Evolutionary conservation across 768 basidiomycete genomes (phyloP).

Genomic region (Serendipita indica): DNA sequence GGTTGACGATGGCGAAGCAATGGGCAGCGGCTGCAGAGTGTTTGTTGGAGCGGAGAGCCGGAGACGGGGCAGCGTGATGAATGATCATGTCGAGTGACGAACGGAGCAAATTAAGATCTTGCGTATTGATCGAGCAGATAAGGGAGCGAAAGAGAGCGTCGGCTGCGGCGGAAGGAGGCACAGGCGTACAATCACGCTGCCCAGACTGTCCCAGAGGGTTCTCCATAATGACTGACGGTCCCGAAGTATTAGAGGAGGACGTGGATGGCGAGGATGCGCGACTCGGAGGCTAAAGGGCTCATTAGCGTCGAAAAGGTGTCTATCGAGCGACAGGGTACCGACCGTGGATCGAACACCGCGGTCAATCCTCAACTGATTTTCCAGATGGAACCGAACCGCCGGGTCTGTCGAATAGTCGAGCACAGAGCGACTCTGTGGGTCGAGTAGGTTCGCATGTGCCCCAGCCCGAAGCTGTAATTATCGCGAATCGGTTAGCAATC

Average conservation of each 20-base stretch:
- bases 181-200: neutral
- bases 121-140: neutral
- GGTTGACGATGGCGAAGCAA: neutral
- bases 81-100: neutral
- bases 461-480: conserved; percentile 3
- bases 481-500: too few species aligned
- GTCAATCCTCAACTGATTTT: conserved; percentile 4
- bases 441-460: neutral
- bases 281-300: neutral
- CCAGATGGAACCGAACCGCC: neutral
- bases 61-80: neutral
- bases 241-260: neutral
- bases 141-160: neutral
- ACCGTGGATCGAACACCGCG: neutral
- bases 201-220: neutral
- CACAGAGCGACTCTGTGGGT: neutral
- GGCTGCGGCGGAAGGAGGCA: neutral
- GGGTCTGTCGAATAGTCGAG: neutral
- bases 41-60: neutral
- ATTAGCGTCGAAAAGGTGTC: too few species aligned
- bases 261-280: neutral
- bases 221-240: neutral
- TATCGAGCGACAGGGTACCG: neutral
- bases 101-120: neutral
- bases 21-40: neutral